Base-by-base conservation (phyloP, 2,329 filamentous ascomycete species). In the Rosellinia necatrix region DNA sequence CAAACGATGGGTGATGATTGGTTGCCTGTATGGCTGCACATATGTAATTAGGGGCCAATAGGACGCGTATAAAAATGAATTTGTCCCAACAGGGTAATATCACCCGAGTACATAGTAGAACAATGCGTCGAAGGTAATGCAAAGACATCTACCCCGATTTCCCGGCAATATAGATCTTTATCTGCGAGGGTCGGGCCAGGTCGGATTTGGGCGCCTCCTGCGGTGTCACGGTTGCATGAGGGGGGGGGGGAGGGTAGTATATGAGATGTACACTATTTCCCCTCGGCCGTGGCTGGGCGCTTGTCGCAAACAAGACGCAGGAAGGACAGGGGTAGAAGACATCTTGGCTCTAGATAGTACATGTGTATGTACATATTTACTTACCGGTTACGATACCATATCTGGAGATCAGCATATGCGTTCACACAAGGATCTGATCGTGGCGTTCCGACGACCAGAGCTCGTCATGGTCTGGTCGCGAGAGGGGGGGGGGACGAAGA, bases 181-280 rank as follows among this genome's bases (percentile, higher is more conserved):
- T 30, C 25, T 38, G 40, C 15, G 38, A 13, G 25, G 25, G 38
- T 4, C 15, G 25, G 48, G 15, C 24, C 15, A 38, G 42, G 12
- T 40, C 19, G 32, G 21, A 48, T 43, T 37, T 38, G 43, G 53
- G 12, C 27, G 29, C 27, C 32, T 41, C 43, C 40, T 55, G 56
- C n/a, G 8, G 46, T 58, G 47, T 34, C 24, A 55, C 46, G 13
- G 42, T 58, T 25, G 51, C 47, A 58, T 51, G 42, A 29, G 24
- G 27, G 27, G 30, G 32, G 35, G 40, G 22, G 32, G 15, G 22
- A n/a, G 8, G 17, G 30, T 34, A 17, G 13, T 13, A 25, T 53
- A 37, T 7, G 44, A 47, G 21, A 42, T 47, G 42, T 17, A 10
- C 30, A n/a, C n/a, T n/a, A n/a, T n/a, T n/a, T n/a, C 29, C 48